A percentile compares a stretch with the other conserved stretches of the same genome.
Conservation (phyloP, 805 yeast genomes). For the Cephaloascus fragrans region DNA sequence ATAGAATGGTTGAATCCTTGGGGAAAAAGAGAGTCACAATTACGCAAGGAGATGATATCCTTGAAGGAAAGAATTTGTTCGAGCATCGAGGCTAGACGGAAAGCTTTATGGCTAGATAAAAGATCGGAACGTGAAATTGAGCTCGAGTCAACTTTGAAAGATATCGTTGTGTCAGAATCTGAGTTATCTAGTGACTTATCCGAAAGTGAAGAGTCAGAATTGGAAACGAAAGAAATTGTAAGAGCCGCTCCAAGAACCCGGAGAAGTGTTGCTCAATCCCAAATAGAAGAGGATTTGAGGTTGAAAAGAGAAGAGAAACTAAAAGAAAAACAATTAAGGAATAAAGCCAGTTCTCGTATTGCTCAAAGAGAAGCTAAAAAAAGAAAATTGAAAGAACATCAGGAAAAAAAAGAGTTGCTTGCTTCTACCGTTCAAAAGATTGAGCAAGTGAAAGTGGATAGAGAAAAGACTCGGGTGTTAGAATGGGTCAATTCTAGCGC, state of each 20-base stretch:
- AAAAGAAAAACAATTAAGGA: conserved; percentile 9
- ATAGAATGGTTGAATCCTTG: conserved; percentile 62
- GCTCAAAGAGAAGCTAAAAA: conserved; percentile 22
- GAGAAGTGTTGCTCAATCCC: conserved; percentile 1
- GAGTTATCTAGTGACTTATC: conserved; percentile 12
- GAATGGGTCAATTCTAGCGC: conserved; percentile 61
- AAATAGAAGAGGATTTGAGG: conserved; percentile 1
- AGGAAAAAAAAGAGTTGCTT: conserved; percentile 14
- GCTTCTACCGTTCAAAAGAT: conserved; percentile 16
- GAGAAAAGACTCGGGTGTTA: conserved; percentile 34
- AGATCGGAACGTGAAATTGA: conserved; percentile 31
- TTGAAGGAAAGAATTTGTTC: conserved; percentile 42
- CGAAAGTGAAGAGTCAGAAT: conserved; percentile 8
- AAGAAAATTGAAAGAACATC: conserved; percentile 19
- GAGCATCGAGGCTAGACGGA: conserved; percentile 51
- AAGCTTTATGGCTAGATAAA: conserved; percentile 36
- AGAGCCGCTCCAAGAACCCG: conserved; percentile 1
- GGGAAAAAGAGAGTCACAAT: conserved; percentile 63
- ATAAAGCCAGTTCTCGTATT: conserved; percentile 23
- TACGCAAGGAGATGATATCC: conserved; percentile 50
- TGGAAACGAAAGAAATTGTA: conserved; percentile 6
- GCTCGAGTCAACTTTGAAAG: conserved; percentile 27
- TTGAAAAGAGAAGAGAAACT: conserved; percentile 3
- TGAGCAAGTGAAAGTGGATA: conserved; percentile 21
- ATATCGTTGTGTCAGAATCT: conserved; percentile 20